phyloP scores from a whole-genome alignment of 2,329 filamentous ascomycete species.

The Penicillium sp. region DNA sequence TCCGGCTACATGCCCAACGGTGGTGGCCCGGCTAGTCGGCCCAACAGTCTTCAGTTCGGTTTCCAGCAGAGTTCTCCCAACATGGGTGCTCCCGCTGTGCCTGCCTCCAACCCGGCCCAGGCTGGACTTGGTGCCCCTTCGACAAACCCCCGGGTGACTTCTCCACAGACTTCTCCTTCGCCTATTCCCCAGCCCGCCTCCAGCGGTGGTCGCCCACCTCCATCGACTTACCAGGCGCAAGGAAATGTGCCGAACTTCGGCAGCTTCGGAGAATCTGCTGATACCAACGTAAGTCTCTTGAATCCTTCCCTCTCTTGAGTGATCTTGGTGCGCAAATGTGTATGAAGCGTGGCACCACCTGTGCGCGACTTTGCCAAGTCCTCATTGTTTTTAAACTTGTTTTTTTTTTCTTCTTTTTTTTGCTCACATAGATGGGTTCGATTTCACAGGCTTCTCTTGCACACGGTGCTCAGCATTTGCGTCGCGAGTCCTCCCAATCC shows the following conservation, averaged over 20 bases:
- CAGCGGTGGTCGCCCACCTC: constrained; percentile 81
- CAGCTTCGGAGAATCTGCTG: constrained; percentile 69
- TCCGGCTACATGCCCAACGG: constrained; percentile 77
- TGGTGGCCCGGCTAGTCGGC: constrained; percentile 62
- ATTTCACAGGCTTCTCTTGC: constrained; percentile 62
- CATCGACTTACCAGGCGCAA: constrained; percentile 69
- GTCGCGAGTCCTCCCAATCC: constrained; percentile 84
- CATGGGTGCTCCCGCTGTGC: constrained; percentile 60
- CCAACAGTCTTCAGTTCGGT: constrained; percentile 74
- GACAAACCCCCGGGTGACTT: constrained; percentile 71
- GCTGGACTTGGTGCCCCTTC: constrained; percentile 48
- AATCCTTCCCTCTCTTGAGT: not conserved
- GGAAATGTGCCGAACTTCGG: constrained; percentile 76
- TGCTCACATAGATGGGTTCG: constrained; percentile 64
- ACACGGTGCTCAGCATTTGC: constrained; percentile 70
- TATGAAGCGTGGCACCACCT: not conserved
- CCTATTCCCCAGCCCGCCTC: constrained; percentile 87
- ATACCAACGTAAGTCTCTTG: constrained; percentile 64
- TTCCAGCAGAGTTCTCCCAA: constrained; percentile 64
- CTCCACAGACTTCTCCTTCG: constrained; percentile 83
- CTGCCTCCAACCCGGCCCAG: constrained; percentile 42
- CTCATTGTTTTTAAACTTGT: constrained; percentile 7
- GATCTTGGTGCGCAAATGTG: not conserved
- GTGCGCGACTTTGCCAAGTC: not conserved
- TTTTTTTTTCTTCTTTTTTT: not conserved